Conservation (phyloP, 176 grass and related monocot genomes). For the Bonia amplexicaulis region DNA sequence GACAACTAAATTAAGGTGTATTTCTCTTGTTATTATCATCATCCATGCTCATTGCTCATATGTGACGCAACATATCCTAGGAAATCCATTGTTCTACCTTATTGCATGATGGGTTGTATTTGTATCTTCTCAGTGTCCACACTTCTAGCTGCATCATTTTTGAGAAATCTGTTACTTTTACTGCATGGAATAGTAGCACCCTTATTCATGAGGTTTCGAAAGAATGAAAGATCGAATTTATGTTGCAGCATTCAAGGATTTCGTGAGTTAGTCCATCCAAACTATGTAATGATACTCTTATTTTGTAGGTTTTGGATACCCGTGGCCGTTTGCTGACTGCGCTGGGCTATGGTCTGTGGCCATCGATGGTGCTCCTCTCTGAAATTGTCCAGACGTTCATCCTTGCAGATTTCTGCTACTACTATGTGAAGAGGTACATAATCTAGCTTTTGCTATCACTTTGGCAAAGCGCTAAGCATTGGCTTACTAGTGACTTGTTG, state of each 20-base stretch:
- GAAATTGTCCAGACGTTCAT: slow-evolving; percentile 98
- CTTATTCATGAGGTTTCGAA: background rate
- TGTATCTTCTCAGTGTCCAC: background rate
- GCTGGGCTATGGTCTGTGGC: slow-evolving; percentile 87
- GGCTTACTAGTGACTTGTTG: background rate
- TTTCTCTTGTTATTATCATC: background rate
- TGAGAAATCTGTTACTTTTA: background rate
- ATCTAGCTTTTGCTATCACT: background rate
- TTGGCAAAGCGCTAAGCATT: background rate
- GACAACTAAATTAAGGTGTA: background rate
- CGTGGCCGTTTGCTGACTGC: slow-evolving; percentile 81
- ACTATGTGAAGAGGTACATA: slow-evolving; percentile 86
- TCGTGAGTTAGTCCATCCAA: background rate
- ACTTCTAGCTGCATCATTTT: background rate
- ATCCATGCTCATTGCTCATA: background rate
- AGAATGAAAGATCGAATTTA: background rate
- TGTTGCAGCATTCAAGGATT: background rate
- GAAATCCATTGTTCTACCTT: background rate
- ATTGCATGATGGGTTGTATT: background rate
- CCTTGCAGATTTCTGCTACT: slow-evolving; percentile 99
- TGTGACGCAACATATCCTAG: background rate
- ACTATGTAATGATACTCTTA: background rate
- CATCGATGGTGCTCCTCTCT: slow-evolving; percentile 83
- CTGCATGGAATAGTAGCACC: background rate
- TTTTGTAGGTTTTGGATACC: slow-evolving; percentile 83